Evolutionary conservation across 2,329 filamentous ascomycete genomes (phyloP), one percentile per base, ranked within the genome.

Genomic region (Fusarium oligoseptatum): DNA sequence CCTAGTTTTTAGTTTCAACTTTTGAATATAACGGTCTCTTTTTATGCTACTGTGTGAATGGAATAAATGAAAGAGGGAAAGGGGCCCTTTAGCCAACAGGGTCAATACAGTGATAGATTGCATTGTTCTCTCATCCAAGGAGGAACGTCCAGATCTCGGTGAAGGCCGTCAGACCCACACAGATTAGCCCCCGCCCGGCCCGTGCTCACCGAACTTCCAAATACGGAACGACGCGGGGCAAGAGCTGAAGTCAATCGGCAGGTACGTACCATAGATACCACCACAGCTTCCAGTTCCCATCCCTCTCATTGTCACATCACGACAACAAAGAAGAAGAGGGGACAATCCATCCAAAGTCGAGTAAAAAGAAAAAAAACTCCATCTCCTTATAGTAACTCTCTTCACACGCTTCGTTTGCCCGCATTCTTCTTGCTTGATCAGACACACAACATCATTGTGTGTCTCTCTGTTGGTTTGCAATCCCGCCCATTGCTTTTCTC

Each of bases 131-230:
- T 6, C 48, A 29, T 2, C 32, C 52, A 32, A 20, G 11, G n/a
- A n/a, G 11, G 15, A 22, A 27, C 6, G 14, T n/a, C 36, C 58
- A 56, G 58, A 57, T 57, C 48, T 67, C 65, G 65, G 37, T 67
- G 36, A 67, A 63, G 61, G 22, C 9, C n/a, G n/a, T 15, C 4
- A 32, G 60, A 29, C 20, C 64, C 64, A 55, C 64, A 55, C 5
- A 22, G 20, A 12, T n/a, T n/a, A 39, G 32, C 22, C 58, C 29
- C 65, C 48, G 17, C 60, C n/a, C 32, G 22, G 45, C 48, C 57
- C 57, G 58, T 43, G 50, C 65, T 63, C 65, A 57, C 68, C 68
- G 63, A 24, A 39, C 24, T 61, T 66, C 68, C 67, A 43, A 52
- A 64, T 50, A 20, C 8, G 32, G 43, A 20, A 36, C 17, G 2